Percentiles rank a stretch among this genome's conserved stretches.
These are phyloP conservation scores for Phytopythium cucurbitacearum DNA, from an alignment of 352 stramenopile genomes.

Conservation along the genomic window DNA sequence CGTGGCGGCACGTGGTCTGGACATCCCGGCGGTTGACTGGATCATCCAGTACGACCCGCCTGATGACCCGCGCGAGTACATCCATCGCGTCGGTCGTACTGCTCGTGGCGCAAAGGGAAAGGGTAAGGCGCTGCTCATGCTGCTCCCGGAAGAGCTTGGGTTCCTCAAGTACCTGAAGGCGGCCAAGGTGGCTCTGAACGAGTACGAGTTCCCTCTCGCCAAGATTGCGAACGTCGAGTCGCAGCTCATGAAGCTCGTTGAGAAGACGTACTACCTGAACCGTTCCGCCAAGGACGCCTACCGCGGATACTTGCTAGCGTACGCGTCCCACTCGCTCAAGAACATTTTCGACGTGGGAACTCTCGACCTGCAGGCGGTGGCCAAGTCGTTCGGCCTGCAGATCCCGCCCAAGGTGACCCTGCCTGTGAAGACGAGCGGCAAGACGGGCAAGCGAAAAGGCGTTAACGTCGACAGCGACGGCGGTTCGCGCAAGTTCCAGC, in stretches of 20 bases:
- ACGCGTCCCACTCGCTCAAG: constrained; percentile 97
- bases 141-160: constrained; percentile 96
- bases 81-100: constrained; percentile 89
- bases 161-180: constrained; percentile 98
- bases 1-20: constrained; percentile 95
- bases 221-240: constrained; percentile 98
- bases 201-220: constrained; percentile 98
- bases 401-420: constrained; percentile 97
- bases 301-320: constrained; percentile 96
- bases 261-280: constrained; percentile 99
- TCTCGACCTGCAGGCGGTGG: constrained; percentile 95
- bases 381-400: constrained; percentile 96
- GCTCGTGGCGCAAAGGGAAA: constrained; percentile 86
- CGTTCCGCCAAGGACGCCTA: constrained; percentile 97
- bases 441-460: constrained; percentile 68
- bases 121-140: constrained; percentile 96
- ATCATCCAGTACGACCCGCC: constrained; percentile 99
- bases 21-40: constrained; percentile 98
- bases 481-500: constrained; percentile 52
- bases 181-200: constrained; percentile 97
- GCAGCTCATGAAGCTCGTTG: constrained; percentile 96
- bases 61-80: constrained; percentile 98
- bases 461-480: constrained; percentile 51
- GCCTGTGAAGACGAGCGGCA: constrained; percentile 81
- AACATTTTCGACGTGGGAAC: constrained; percentile 98